Evolutionary conservation across 257 asterid species (phyloP).

Genomic region (Echium plantagineum): DNA sequence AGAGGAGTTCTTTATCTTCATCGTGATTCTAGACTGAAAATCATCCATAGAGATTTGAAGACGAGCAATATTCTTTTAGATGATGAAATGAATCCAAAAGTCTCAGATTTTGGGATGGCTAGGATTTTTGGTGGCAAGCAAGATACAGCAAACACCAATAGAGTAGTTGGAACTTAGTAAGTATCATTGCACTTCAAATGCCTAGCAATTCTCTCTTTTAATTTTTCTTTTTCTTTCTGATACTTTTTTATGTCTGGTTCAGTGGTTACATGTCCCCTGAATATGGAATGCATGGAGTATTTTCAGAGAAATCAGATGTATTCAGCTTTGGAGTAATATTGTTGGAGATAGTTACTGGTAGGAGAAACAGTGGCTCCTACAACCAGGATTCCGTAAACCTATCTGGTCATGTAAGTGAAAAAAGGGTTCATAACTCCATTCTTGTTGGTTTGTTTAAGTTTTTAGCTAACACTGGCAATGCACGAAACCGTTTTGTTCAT

Average conservation of each 20-base stretch:
- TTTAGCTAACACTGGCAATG: background rate
- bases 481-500: background rate
- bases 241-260: background rate
- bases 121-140: constrained; percentile 25
- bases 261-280: constrained; percentile 37
- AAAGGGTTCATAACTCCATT: background rate
- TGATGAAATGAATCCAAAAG: constrained; percentile 27
- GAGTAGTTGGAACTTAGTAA: constrained; percentile 35
- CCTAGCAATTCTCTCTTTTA: background rate
- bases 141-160: constrained; percentile 25
- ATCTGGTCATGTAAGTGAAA: constrained; percentile 18
- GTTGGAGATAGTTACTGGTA: constrained; percentile 26
- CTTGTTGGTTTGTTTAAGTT: background rate
- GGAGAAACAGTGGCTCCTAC: constrained; percentile 17
- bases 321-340: constrained; percentile 33
- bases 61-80: constrained; percentile 35
- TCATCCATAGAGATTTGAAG: constrained; percentile 33
- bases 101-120: constrained; percentile 40
- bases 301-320: constrained; percentile 22
- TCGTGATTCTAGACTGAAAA: constrained; percentile 22
- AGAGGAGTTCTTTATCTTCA: constrained; percentile 33
- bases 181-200: background rate
- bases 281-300: constrained; percentile 21
- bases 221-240: background rate
- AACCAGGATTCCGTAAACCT: constrained; percentile 22